A percentile compares a stretch with the other conserved stretches of the same genome.
These are phyloP conservation scores for Quercus suber DNA, from an alignment of 306 rosid genomes.

Conservation along the genomic window DNA sequence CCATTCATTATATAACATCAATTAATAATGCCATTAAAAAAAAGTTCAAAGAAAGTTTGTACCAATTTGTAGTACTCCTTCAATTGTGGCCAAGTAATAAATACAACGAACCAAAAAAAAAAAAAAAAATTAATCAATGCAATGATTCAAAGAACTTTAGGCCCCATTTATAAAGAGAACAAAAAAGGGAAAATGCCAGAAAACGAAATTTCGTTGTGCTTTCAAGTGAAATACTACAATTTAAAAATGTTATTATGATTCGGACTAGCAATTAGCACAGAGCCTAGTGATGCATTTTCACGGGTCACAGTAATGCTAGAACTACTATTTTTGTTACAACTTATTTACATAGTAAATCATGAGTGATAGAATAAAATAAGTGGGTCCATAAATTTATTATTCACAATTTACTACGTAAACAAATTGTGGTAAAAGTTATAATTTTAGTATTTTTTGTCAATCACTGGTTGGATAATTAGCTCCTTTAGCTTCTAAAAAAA, in stretches of 20 bases:
- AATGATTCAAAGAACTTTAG: neutral
- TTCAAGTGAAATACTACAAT: too few relatives aligned
- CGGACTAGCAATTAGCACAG: neutral
- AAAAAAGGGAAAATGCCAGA: neutral
- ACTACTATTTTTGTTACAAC: too few relatives aligned
- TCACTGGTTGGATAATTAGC: too few relatives aligned
- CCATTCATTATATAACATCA: neutral
- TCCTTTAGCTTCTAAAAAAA: too few relatives aligned
- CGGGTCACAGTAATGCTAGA: neutral
- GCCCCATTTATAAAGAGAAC: neutral
- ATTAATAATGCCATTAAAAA: neutral
- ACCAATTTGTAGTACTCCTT: neutral
- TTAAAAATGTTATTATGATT: neutral
- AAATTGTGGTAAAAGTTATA: accelerated
- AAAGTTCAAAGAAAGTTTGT: neutral
- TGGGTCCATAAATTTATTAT: too few relatives aligned
- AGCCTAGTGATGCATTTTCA: neutral
- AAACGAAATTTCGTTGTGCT: neutral
- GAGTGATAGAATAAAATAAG: accelerated
- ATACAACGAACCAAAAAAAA: neutral
- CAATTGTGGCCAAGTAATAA: neutral
- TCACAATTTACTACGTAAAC: accelerated
- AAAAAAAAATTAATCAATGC: neutral
- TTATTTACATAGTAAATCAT: too few relatives aligned
- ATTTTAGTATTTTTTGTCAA: accelerated